phyloP scores from a whole-genome alignment of 805 yeast species.

The Kazachstania taianensis region DNA sequence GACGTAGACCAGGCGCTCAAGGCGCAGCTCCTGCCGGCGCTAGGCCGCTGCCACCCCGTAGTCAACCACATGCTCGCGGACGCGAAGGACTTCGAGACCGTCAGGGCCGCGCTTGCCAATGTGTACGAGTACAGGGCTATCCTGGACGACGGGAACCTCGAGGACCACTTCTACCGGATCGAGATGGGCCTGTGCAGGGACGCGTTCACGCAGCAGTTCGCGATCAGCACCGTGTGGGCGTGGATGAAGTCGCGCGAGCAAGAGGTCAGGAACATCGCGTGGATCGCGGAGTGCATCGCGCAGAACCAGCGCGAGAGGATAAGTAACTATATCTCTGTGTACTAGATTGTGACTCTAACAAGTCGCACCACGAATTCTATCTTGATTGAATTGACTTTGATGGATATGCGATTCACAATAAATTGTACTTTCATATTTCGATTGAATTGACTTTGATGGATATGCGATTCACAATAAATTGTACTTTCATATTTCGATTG shows the following conservation, averaged over 20 bases:
- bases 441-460: no score
- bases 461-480: no score
- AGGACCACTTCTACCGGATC: conserved; percentile 85
- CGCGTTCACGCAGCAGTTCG: conserved; percentile 94
- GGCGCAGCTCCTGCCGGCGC: conserved; percentile 67
- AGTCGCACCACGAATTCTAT: background rate
- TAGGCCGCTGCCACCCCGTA: conserved; percentile 72
- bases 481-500: no score
- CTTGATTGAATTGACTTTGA: no score
- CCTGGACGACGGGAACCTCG: conserved; percentile 47
- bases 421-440: no score
- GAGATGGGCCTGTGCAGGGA: conserved; percentile 89
- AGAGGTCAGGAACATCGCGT: conserved; percentile 93
- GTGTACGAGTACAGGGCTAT: conserved; percentile 56
- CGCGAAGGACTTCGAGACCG: conserved; percentile 73
- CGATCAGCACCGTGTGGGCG: conserved; percentile 86
- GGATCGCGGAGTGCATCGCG: conserved; percentile 99
- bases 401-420: no score
- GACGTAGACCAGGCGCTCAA: conserved; percentile 58
- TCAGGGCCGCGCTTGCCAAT: conserved; percentile 51
- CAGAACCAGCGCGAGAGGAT: conserved; percentile 95
- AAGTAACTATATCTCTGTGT: conserved; percentile 81
- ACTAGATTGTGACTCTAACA: conserved; percentile 32
- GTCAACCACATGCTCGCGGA: conserved; percentile 58
- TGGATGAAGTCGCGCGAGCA: conserved; percentile 95